Evolutionary conservation across 805 yeast species (phyloP).

Genomic region (Scheffersomyces amazonensis): DNA sequence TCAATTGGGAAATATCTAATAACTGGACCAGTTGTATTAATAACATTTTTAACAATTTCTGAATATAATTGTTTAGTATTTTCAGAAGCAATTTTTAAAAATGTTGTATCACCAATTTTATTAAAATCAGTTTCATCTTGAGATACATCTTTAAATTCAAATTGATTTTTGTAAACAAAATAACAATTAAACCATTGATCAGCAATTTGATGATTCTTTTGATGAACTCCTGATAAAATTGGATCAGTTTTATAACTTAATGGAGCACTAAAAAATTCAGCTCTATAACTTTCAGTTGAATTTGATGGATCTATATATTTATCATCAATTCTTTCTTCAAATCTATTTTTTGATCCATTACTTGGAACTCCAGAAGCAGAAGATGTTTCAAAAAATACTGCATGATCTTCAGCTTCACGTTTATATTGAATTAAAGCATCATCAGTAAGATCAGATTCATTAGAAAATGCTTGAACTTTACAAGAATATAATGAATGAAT

Average conservation of each 20-base stretch:
- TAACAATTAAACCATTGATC: conserved; percentile 62
- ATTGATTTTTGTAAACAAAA: conserved; percentile 74
- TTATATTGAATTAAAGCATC: conserved; percentile 72
- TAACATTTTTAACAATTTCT: conserved; percentile 66
- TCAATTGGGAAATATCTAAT: conserved; percentile 82
- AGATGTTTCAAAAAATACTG: conserved; percentile 81
- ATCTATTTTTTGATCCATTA: conserved; percentile 40
- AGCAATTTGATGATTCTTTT: conserved; percentile 32
- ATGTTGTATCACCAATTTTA: conserved; percentile 73
- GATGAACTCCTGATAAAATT: conserved; percentile 36
- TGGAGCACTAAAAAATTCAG: conserved; percentile 76
- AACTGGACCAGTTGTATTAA: conserved; percentile 83
- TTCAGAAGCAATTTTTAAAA: conserved; percentile 70
- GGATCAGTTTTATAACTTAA: conserved; percentile 47
- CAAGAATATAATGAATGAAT: conserved; percentile 90
- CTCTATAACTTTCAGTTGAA: conserved; percentile 51
- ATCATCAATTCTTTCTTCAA: conserved; percentile 79
- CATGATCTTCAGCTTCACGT: conserved; percentile 79
- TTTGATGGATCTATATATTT: conserved; percentile 62
- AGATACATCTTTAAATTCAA: conserved; percentile 13
- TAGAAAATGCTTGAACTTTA: conserved; percentile 73
- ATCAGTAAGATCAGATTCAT: conserved; percentile 11
- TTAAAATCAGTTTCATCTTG: conserved; percentile 51
- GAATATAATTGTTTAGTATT: conserved; percentile 80
- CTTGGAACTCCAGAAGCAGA: conserved; percentile 10